These are phyloP conservation scores for Volvox carteri DNA, from an alignment of 163 green algal species.

Conservation along the genomic window DNA sequence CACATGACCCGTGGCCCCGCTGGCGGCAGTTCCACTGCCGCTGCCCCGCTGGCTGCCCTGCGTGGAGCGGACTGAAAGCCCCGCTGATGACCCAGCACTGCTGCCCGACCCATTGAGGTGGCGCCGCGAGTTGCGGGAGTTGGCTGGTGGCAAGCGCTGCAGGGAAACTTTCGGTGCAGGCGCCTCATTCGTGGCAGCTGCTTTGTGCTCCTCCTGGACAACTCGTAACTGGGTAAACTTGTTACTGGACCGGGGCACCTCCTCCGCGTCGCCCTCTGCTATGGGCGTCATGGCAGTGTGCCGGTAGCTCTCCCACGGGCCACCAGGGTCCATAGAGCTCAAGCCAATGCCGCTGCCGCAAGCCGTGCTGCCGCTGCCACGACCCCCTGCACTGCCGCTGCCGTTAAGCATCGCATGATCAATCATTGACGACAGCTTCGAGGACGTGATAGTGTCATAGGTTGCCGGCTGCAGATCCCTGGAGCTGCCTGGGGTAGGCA, in stretches of 20 bases:
- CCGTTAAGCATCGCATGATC: conserved; percentile 31
- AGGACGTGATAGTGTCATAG: conserved; percentile 45
- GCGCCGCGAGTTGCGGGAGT: not conserved
- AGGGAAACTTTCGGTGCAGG: not conserved
- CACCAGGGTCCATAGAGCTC: not conserved
- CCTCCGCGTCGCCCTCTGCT: conserved; percentile 25
- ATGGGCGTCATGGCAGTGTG: conserved; percentile 36
- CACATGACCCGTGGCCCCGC: not conserved
- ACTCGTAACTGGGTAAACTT: not conserved
- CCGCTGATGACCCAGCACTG: not conserved
- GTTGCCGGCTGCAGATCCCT: not conserved
- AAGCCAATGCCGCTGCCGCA: not conserved
- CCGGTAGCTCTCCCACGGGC: conserved; percentile 14
- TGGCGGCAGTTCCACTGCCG: not conserved
- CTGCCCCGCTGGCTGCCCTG: not conserved
- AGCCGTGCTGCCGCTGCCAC: not conserved
- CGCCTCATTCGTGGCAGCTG: not conserved
- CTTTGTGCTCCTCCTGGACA: not conserved
- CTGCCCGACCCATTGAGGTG: not conserved
- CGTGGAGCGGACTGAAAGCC: not conserved
- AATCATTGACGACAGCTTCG: conserved; percentile 31
- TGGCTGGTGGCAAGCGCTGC: not conserved
- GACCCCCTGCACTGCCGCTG: not conserved
- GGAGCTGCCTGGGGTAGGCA: conserved; percentile 31
- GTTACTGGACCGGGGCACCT: not conserved